Base-by-base conservation (phyloP, 2,329 filamentous ascomycete genomes). In the Neodidymelliopsis sp. region DNA sequence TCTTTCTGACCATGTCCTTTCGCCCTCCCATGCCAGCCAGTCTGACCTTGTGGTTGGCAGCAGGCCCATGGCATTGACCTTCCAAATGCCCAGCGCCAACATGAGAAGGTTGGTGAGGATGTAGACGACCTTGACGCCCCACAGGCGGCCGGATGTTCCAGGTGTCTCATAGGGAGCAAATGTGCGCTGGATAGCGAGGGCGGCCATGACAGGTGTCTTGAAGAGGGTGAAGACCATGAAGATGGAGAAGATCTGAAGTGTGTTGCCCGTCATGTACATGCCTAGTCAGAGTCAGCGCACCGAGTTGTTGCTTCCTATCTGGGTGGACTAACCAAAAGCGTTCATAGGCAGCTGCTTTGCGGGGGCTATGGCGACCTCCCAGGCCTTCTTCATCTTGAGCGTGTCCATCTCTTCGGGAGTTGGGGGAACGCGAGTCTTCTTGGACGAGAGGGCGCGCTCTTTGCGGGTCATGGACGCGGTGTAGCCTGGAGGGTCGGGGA, bases 171-270 rank as follows among this genome's bases (percentile, higher is more conserved):
- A 96, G 54, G 88, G 87, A 69, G 90, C 85, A 73, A 99, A 97
- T n/a, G 89, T 90, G 67, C 87, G 84, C 69, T 94, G 91, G 36
- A 93, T 93, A 60, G 80, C 84, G 53, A 96, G 76, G 34, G 97
- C 78, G 24, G 92, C 94, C 74, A 90, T 84, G 53, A 99, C 82
- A 8, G 94, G 94, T 60, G 90, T 95, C 81, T 97, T 97, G 82
- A 99, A 99, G 34, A 96, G 87, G 89, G 97, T 97, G 67, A 93
- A 92, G 13, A 97, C 93, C 92, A 97, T 99, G 91, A 97, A 97
- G 76, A 99, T 97, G 75, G 89, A 95, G 80, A 99, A 99, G 60
- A 99, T 97, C 73, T 99, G 94, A 35, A 99, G 84, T 54, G 90
- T 91, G 78, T 97, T 99, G 67, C 94, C 94, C 23, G 93, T 95